Evolutionary conservation across 2,329 filamentous ascomycete species (phyloP).

Genomic region (Fusarium virguliforme): DNA sequence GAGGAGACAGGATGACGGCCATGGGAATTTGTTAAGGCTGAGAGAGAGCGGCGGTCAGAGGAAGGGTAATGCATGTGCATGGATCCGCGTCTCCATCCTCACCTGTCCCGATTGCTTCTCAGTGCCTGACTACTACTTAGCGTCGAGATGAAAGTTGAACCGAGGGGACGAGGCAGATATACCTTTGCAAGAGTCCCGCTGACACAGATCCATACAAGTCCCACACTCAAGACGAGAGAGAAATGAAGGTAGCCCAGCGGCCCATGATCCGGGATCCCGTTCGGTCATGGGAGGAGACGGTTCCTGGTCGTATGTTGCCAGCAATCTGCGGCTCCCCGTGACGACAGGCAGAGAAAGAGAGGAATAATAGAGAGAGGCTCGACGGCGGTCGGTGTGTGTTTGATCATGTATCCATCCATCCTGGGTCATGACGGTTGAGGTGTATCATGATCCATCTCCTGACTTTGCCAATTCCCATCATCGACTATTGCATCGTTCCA

Average conservation of each 20-base stretch:
- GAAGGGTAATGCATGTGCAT: not conserved
- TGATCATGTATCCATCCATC: conserved; percentile 17
- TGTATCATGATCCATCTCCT: conserved; percentile 40
- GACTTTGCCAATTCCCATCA: conserved; percentile 15
- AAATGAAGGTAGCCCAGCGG: conserved; percentile 19
- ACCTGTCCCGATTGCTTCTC: not conserved
- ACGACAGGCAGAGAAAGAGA: not conserved
- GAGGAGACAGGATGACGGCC: conserved; percentile 32
- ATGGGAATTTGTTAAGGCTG: conserved; percentile 15
- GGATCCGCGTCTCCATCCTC: conserved; percentile 6
- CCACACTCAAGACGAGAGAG: conserved; percentile 13
- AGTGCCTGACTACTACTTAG: conserved; percentile 15
- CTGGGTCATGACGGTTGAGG: conserved; percentile 16
- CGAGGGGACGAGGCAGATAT: conserved; percentile 20
- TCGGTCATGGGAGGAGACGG: conserved; percentile 23
- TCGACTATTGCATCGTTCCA: conserved; percentile 17
- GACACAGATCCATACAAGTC: conserved; percentile 5
- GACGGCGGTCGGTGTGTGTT: conserved; percentile 9
- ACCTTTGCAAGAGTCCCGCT: conserved; percentile 14
- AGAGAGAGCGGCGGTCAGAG: conserved; percentile 5
- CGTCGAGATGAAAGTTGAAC: conserved; percentile 34
- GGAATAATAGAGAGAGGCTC: not conserved
- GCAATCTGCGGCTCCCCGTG: conserved; percentile 16
- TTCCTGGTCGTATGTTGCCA: conserved; percentile 20
- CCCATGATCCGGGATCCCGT: conserved; percentile 33